Percentiles rank a stretch among this genome's conserved stretches.
phyloP scores from a whole-genome alignment of 805 yeast species.

The Ascoidea rubescens region DNA sequence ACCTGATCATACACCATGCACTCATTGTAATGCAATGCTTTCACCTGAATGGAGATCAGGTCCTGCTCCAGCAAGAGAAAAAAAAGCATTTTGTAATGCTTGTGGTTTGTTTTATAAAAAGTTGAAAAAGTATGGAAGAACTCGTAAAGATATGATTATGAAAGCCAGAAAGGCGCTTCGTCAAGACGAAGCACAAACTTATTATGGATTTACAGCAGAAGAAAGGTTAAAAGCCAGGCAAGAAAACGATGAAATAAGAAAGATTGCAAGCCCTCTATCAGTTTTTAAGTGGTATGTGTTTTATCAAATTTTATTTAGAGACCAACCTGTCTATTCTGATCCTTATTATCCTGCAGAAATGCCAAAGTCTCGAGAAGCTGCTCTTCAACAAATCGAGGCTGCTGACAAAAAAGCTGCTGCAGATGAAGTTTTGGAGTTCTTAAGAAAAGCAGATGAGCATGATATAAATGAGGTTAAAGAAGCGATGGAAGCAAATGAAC shows the following conservation, averaged over 20 bases:
- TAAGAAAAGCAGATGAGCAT: no score
- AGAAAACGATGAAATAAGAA: not conserved
- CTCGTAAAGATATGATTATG: constrained; percentile 21
- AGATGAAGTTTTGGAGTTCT: no score
- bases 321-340: no score
- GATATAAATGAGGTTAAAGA: no score
- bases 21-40: constrained; percentile 58
- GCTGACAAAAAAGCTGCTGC: no score
- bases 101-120: constrained; percentile 78
- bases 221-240: not conserved
- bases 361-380: no score
- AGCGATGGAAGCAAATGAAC: no score
- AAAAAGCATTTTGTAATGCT: constrained; percentile 66
- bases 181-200: constrained; percentile 14
- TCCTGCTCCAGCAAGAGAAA: constrained; percentile 53
- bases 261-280: not conserved
- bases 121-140: constrained; percentile 30
- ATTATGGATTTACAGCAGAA: not conserved
- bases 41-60: constrained; percentile 95
- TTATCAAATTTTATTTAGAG: no score
- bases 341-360: no score
- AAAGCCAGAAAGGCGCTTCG: constrained; percentile 19
- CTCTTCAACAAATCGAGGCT: no score
- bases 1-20: constrained; percentile 21
- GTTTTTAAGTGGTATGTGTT: no score